Evolutionary conservation across 2,329 filamentous ascomycete genomes (phyloP).

Genomic region (Ceratocystis papillata): DNA sequence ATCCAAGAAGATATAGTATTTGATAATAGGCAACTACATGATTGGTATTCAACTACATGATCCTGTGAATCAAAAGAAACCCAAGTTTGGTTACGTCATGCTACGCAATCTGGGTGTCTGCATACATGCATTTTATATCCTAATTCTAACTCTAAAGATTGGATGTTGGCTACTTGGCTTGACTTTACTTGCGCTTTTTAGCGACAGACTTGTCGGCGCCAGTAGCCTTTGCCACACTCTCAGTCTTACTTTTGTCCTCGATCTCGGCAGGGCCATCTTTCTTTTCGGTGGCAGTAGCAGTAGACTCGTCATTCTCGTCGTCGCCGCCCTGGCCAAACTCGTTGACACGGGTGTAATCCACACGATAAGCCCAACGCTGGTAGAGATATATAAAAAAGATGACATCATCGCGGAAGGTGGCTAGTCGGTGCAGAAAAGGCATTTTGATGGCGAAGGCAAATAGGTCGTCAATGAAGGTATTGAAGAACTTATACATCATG

Average conservation of each 20-base stretch:
- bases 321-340: conserved; percentile 98
- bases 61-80: not conserved
- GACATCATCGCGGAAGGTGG: conserved; percentile 85
- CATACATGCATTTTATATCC: not conserved
- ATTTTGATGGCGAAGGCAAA: conserved; percentile 99
- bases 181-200: conserved; percentile 34
- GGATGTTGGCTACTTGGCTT: not conserved
- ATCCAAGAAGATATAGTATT: conserved; percentile 50
- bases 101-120: not conserved
- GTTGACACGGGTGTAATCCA: conserved; percentile 86
- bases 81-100: too few relatives aligned
- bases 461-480: conserved; percentile 97
- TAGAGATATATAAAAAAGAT: conserved; percentile 99
- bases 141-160: not conserved
- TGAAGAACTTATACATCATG: conserved; percentile 97
- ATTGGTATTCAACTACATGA: not conserved
- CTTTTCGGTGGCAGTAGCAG: conserved; percentile 30
- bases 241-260: conserved; percentile 30
- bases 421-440: conserved; percentile 83
- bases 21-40: not conserved
- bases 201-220: conserved; percentile 41
- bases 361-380: conserved; percentile 82
- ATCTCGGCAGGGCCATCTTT: conserved; percentile 34
- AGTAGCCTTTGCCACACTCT: conserved; percentile 36
- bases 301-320: conserved; percentile 46